Base-by-base conservation (phyloP, 2,329 filamentous ascomycete species). In the Fusarium sp. region DNA sequence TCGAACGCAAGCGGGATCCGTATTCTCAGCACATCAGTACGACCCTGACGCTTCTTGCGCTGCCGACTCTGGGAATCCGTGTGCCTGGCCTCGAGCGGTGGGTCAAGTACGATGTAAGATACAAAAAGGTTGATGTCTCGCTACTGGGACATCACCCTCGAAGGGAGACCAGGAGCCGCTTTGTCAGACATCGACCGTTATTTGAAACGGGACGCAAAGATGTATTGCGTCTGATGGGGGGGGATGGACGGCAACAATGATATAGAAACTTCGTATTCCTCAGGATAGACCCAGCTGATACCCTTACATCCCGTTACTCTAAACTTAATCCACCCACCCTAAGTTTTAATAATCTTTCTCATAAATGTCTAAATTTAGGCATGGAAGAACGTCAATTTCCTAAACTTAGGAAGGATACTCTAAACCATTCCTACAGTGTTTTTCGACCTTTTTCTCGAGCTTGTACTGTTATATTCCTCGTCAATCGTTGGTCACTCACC, bases 61-160 rank as follows among this genome's bases (percentile, higher is more conserved):
- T 90, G 65, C 88, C 88, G 7, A 88, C 86, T 28, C 77, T 91
- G 47, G 85, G 84, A 0, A 77, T 89, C 9, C 78, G 83, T 5
- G 66, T 88, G 13, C 86, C 86, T 0, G 82, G 84, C 0, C 66
- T 88, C 28, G 82, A 86, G 47, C 73, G 85, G 33, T 88, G 85
- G 86, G 74, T 89, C 13, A 76, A 81, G 55, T 89, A 84, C 61
- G 84, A 89, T 68, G 79, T 85, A 6, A 80, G 86, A 57, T 90
- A 88, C 69, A 85, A 84, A 65, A 85, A 85, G 68, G 82, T 87
- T 2, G 87, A 89, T 65, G 75, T 77, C 13, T 75, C 75, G 2
- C 75, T 86, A 22, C 73, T 87, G 24, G 78, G 78, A 9, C 77
- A 78, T 62, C 61, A 65, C 2, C 65, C 73, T 38, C 61, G 73